These are phyloP conservation scores for Leccinum subgranulosum DNA, from an alignment of 768 basidiomycete genomes.

Conservation along the genomic window DNA sequence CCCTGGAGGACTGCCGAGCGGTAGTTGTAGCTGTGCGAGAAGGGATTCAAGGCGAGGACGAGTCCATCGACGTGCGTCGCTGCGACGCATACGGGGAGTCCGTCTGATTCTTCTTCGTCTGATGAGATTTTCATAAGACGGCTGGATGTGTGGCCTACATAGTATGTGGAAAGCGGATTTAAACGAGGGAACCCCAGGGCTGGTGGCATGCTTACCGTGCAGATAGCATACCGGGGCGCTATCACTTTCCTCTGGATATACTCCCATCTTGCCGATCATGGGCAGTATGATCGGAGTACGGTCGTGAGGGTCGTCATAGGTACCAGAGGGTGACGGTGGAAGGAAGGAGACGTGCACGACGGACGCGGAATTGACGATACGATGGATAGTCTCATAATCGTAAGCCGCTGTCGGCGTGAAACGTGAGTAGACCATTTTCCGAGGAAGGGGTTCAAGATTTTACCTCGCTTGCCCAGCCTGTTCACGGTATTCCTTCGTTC, in stretches of 20 bases:
- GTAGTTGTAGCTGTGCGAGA: constrained; percentile 27
- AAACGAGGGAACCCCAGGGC: too few species aligned
- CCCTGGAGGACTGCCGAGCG: constrained; percentile 25
- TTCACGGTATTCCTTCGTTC: constrained; percentile 22
- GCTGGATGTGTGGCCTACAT: constrained; percentile 20
- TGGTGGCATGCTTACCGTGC: constrained; percentile 13
- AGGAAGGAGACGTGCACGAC: constrained; percentile 25
- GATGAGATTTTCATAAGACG: constrained; percentile 26
- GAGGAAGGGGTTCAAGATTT: too few species aligned
- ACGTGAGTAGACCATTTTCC: too few species aligned
- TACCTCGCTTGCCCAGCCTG: constrained; percentile 24
- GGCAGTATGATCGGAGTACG: constrained; percentile 22
- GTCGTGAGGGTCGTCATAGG: constrained; percentile 9
- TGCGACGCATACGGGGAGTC: constrained; percentile 20
- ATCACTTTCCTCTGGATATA: constrained; percentile 12
- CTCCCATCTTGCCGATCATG: constrained; percentile 25
- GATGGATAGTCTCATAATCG: constrained; percentile 21
- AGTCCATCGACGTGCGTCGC: constrained; percentile 25
- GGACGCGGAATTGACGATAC: constrained; percentile 20
- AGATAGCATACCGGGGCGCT: constrained; percentile 18
- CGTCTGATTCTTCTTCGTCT: neutral
- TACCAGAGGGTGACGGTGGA: constrained; percentile 13
- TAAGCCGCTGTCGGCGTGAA: constrained; percentile 14
- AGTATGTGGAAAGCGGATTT: too few species aligned
- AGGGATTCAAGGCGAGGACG: constrained; percentile 22